Percentiles rank a stretch among this genome's conserved stretches.
phyloP scores from a whole-genome alignment of 129 eudicot species.

The Silybum marianum region DNA sequence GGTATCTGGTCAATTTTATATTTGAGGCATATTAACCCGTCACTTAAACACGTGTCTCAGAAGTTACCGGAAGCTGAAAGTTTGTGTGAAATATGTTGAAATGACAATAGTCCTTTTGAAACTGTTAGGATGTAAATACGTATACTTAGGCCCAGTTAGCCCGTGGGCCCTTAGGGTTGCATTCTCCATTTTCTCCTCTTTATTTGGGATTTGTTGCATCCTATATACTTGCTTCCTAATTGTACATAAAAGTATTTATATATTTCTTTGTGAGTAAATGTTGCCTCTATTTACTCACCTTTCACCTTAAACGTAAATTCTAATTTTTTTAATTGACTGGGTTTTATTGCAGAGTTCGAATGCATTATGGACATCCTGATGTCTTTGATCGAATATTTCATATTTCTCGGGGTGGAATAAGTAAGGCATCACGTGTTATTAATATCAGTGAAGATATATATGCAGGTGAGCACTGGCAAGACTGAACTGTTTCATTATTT shows the following conservation, averaged over 20 bases:
- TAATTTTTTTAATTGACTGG: conserved; percentile 2
- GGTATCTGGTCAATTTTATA: background rate
- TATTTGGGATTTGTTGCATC: too few relatives aligned
- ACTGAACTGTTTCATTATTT: background rate
- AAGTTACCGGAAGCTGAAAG: background rate
- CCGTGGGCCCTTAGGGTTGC: too few relatives aligned
- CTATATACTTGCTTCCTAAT: background rate
- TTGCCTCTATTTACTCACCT: background rate
- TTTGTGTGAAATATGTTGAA: background rate
- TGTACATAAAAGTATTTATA: background rate
- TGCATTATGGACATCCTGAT: conserved; percentile 99
- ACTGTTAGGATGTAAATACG: too few relatives aligned
- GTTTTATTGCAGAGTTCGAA: conserved; percentile 80
- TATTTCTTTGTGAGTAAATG: background rate
- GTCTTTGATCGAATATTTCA: conserved; percentile 96
- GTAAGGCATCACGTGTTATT: conserved; percentile 97
- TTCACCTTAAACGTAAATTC: background rate
- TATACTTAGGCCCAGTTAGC: too few relatives aligned
- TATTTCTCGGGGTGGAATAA: conserved; percentile 93
- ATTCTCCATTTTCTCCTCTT: too few relatives aligned
- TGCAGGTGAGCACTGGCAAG: conserved; percentile 52
- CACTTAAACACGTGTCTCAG: background rate
- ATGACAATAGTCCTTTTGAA: background rate
- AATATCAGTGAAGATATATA: conserved; percentile 93
- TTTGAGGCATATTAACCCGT: background rate